Conservation (phyloP, 208 protist species). For the Leishmania major region DNA sequence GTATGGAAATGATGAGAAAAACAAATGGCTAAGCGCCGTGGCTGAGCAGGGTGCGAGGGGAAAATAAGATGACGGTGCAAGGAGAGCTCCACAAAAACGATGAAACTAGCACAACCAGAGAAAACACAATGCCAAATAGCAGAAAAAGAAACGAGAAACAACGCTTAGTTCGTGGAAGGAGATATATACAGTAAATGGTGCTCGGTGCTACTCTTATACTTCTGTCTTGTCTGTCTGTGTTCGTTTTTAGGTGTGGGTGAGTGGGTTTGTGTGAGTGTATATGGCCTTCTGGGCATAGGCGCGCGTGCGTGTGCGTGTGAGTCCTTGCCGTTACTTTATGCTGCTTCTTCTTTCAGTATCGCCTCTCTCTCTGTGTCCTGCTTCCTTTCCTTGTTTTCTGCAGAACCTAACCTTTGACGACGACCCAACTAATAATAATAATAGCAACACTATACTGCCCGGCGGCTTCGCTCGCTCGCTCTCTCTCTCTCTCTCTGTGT, state of each 20-base stretch:
- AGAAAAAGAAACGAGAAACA: background rate
- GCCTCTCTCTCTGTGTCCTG: background rate
- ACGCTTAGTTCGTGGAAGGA: background rate
- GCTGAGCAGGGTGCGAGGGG: background rate
- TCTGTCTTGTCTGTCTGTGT: background rate
- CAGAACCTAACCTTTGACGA: background rate
- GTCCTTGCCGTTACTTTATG: background rate
- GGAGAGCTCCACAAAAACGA: background rate
- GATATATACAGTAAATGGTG: background rate
- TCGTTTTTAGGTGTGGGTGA: background rate
- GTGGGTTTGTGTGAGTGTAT: background rate
- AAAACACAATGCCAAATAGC: background rate
- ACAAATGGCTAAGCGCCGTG: background rate
- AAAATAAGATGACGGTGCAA: background rate
- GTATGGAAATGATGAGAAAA: background rate
- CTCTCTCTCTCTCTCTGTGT: no score
- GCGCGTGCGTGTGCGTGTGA: background rate
- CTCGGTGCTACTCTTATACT: background rate
- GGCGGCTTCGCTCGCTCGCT: no score
- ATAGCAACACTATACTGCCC: background rate
- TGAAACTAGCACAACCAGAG: background rate
- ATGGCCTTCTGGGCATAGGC: background rate
- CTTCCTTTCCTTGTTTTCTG: background rate
- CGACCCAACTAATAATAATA: background rate
- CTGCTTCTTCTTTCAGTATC: background rate